A percentile compares a stretch with the other conserved stretches of the same genome.
Conservation (phyloP, 2,329 filamentous ascomycete species). For the Ophiostoma angusticollis region DNA sequence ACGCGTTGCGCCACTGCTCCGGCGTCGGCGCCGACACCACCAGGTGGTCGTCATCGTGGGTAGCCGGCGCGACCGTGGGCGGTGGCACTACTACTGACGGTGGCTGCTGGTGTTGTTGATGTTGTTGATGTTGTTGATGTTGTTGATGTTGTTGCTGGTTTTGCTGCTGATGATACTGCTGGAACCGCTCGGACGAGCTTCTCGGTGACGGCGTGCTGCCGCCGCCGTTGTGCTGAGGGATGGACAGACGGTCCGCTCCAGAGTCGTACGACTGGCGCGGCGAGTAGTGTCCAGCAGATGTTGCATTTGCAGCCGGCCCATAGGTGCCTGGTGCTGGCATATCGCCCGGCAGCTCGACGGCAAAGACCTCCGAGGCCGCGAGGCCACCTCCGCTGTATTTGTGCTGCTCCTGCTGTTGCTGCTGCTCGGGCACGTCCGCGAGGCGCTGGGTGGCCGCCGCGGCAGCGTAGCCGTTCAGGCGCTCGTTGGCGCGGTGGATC, state of each 20-base stretch:
- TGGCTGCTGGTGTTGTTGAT: constrained; percentile 18
- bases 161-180: too few species aligned
- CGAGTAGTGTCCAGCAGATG: constrained; percentile 16
- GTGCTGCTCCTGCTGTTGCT: constrained; percentile 21
- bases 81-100: constrained; percentile 12
- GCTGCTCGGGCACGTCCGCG: constrained; percentile 28
- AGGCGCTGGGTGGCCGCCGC: too few species aligned
- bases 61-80: not conserved
- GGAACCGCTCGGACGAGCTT: constrained; percentile 35
- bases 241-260: constrained; percentile 36
- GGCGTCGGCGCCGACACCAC: constrained; percentile 45
- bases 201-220: constrained; percentile 40
- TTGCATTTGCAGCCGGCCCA: too few species aligned
- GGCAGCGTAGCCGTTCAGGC: constrained; percentile 37
- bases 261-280: constrained; percentile 44
- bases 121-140: too few species aligned
- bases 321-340: too few species aligned
- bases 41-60: constrained; percentile 37
- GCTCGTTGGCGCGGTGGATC: constrained; percentile 62
- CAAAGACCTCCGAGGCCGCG: constrained; percentile 21
- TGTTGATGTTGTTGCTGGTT: too few species aligned
- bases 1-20: constrained; percentile 42
- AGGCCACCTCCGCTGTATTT: constrained; percentile 12
- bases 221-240: constrained; percentile 20
- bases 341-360: constrained; percentile 47